Percentiles rank a stretch among this genome's conserved stretches.
These are phyloP conservation scores for Dalbergia cultrata DNA, from an alignment of 306 rosid genomes.

Conservation along the genomic window DNA sequence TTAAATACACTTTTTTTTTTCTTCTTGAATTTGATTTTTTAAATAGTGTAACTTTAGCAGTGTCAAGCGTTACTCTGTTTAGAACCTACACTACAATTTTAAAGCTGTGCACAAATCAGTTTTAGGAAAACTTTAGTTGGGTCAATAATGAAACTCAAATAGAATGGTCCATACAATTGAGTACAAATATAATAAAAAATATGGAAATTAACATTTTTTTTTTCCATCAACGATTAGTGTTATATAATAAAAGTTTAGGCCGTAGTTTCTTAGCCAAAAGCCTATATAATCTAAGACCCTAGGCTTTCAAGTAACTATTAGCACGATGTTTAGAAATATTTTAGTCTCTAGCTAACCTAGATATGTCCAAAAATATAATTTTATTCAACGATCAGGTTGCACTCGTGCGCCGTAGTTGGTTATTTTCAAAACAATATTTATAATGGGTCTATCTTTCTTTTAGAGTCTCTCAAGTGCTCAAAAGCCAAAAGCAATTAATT, in stretches of 20 bases:
- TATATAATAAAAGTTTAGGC: not conserved
- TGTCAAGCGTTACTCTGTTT: slow-evolving; percentile 16
- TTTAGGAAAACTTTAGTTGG: slow-evolving; percentile 33
- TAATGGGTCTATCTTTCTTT: slow-evolving; percentile 41
- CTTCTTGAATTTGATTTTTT: not conserved
- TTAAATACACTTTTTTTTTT: not conserved
- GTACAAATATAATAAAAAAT: not conserved
- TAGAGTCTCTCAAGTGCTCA: slow-evolving; percentile 34
- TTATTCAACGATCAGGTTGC: slow-evolving; percentile 32
- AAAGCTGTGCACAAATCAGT: slow-evolving; percentile 21
- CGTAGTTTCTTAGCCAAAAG: slow-evolving; percentile 24
- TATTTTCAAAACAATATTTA: slow-evolving; percentile 11
- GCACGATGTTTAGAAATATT: slow-evolving; percentile 45
- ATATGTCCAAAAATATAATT: slow-evolving; percentile 5
- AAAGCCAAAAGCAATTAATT: slow-evolving; percentile 39
- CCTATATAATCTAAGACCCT: slow-evolving; percentile 23
- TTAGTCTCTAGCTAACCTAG: slow-evolving; percentile 12
- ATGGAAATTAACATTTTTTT: not conserved
- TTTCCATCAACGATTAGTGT: not conserved
- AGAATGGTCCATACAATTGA: slow-evolving; percentile 6
- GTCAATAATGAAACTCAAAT: not conserved
- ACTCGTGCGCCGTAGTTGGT: slow-evolving; percentile 53
- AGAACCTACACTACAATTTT: slow-evolving; percentile 19
- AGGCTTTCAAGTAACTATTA: slow-evolving; percentile 43
- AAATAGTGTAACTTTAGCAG: not conserved